Evolutionary conservation across 176 grass and related monocot species (phyloP), one percentile per base, ranked within the genome.

Genomic region (Carex myosuroides): DNA sequence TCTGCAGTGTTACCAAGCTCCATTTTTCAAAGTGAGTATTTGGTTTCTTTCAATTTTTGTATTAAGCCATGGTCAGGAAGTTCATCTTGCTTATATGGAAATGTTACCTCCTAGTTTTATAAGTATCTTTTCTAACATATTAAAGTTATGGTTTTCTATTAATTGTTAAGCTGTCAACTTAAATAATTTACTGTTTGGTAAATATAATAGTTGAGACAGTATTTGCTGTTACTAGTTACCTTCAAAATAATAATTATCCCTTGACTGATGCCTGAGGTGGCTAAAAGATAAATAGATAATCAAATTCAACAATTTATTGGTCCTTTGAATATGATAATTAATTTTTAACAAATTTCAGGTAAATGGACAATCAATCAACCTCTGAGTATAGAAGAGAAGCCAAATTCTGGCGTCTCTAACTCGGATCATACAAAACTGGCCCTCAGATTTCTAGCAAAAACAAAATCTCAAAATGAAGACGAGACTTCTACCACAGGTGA

Each of bases 361-460:
- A 42, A 64, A 66, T 26, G 13, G 37, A 20, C 80, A 53, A 32
- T 12, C 3, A 50, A 62, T 61, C 32, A 81, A 20, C 80, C 37
- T 64, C 21, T 48, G 17, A 67, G 2, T 50, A 64, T 52, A 17
- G 80, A 82, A 82, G 35, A 81, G 56, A 63, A 60, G 5, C 78
- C 56, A 0, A 24, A 81, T n/a, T 62, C 22, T 3, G 55, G 62
- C 11, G 9, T 41, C 56, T 21, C 59, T 22, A 63, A 63, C 79
- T 60, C 57, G 8, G 79, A 44, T 60, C 78, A 42, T 64, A 50
- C 37, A 13, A 82, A 67, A 66, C 14, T 82, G 44, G 0, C 39
- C 5, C 41, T 82, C 35, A 53, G 80, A 82, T 82, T 82, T 67
- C 46, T 67, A 82, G 80, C 80, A 67, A 82, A 82, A 9, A 75